phyloP scores from a whole-genome alignment of 768 basidiomycete genomes.

The Sutorius australiensis region DNA sequence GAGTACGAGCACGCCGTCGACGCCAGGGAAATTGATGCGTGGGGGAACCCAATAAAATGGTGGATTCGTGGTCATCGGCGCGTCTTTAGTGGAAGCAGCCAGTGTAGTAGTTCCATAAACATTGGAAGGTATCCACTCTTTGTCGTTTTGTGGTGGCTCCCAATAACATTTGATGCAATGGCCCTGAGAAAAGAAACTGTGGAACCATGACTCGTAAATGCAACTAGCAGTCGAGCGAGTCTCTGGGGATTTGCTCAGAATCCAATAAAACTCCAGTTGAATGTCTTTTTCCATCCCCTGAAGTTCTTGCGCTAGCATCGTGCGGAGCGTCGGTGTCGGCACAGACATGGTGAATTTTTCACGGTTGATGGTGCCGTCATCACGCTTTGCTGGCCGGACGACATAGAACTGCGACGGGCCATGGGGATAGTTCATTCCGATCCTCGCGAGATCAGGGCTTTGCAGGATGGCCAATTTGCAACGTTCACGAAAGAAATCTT shows the following conservation, averaged over 20 bases:
- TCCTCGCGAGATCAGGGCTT: too few relatives aligned
- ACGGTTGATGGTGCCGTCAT: too few relatives aligned
- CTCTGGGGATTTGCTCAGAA: background rate
- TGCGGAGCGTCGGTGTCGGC: background rate
- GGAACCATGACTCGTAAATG: background rate
- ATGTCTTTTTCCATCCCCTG: accelerated
- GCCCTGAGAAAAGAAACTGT: background rate
- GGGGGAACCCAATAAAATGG: background rate
- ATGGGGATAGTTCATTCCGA: too few relatives aligned
- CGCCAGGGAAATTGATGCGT: background rate
- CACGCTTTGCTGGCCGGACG: background rate
- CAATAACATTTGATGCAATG: background rate
- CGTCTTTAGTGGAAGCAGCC: background rate
- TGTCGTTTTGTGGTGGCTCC: background rate
- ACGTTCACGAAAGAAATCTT: background rate
- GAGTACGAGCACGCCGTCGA: background rate
- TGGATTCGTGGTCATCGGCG: accelerated
- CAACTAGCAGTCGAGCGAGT: background rate
- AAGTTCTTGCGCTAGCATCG: background rate
- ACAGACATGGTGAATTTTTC: background rate
- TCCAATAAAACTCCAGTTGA: background rate
- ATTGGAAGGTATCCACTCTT: too few relatives aligned
- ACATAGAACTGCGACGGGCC: too few relatives aligned
- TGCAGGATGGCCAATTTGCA: background rate
- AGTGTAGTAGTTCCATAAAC: too few relatives aligned